Conservation (phyloP, 2,329 filamentous ascomycete species). For the Aspergillus ibericus region DNA sequence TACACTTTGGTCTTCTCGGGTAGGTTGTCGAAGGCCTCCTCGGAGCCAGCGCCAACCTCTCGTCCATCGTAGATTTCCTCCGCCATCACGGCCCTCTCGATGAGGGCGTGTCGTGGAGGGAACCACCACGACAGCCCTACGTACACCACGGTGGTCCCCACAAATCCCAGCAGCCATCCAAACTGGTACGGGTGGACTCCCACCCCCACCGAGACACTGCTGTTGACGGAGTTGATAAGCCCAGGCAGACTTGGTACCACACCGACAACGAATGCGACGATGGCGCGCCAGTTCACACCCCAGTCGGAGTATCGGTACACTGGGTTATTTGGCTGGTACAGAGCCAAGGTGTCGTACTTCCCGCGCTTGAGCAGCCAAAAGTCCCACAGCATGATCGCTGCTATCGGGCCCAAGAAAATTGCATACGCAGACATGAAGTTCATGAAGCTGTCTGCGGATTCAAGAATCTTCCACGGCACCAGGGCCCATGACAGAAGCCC, state of each 20-base stretch:
- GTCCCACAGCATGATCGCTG: slow-evolving; percentile 60
- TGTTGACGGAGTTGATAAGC: slow-evolving; percentile 48
- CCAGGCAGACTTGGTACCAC: slow-evolving; percentile 60
- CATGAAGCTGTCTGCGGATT: slow-evolving; percentile 58
- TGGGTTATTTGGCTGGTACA: slow-evolving; percentile 50
- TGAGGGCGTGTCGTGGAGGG: slow-evolving; percentile 52
- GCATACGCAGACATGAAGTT: slow-evolving; percentile 67
- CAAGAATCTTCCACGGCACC: slow-evolving; percentile 66
- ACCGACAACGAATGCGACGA: slow-evolving; percentile 58
- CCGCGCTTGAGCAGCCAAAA: slow-evolving; percentile 58
- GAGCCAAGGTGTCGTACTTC: slow-evolving; percentile 53
- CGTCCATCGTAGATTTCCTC: slow-evolving; percentile 38
- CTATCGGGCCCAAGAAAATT: slow-evolving; percentile 65
- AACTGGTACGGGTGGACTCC: slow-evolving; percentile 63
- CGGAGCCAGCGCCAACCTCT: slow-evolving; percentile 6
- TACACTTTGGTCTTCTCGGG: slow-evolving; percentile 14
- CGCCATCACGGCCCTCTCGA: slow-evolving; percentile 40
- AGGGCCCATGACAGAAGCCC: slow-evolving; percentile 60
- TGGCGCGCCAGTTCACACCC: slow-evolving; percentile 61
- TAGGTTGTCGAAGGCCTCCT: slow-evolving; percentile 2
- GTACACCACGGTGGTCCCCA: slow-evolving; percentile 58
- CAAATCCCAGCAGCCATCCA: slow-evolving; percentile 66
- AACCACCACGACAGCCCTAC: slow-evolving; percentile 50
- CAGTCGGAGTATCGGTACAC: slow-evolving; percentile 53
- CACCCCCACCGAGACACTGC: slow-evolving; percentile 37